These are phyloP conservation scores for Alternaria brassicicola DNA, from an alignment of 2,329 filamentous ascomycete genomes.

Conservation along the genomic window DNA sequence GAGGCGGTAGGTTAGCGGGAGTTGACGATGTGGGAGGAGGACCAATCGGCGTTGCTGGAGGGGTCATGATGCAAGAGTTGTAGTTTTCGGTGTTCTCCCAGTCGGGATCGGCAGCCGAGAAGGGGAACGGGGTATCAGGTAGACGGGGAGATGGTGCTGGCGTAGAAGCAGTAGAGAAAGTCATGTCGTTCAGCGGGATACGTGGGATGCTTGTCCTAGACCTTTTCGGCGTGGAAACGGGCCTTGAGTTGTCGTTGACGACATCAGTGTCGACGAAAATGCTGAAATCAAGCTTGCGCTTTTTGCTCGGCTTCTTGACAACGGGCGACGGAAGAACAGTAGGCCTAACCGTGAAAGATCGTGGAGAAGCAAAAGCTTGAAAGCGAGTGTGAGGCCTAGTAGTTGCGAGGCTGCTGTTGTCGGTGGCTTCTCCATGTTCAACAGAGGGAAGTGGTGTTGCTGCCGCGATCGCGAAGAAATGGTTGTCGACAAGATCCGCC, in stretches of 20 bases:
- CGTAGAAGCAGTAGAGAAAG: slow-evolving; percentile 13
- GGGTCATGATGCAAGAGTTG: neutral
- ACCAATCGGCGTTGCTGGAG: neutral
- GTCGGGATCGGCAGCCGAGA: slow-evolving; percentile 15
- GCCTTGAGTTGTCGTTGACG: neutral
- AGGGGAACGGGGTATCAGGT: slow-evolving; percentile 15
- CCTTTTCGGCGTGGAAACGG: slow-evolving; percentile 10
- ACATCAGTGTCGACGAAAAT: slow-evolving; percentile 20
- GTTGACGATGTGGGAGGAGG: slow-evolving; percentile 1
- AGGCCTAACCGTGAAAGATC: neutral
- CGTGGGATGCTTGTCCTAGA: slow-evolving; percentile 9
- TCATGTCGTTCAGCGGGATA: slow-evolving; percentile 11
- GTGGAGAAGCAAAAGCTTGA: neutral
- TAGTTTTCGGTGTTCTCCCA: slow-evolving; percentile 32
- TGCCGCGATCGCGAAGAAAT: slow-evolving; percentile 8
- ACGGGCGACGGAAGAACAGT: neutral
- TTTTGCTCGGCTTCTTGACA: slow-evolving; percentile 7
- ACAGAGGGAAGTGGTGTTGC: slow-evolving; percentile 11
- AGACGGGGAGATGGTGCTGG: slow-evolving; percentile 16
- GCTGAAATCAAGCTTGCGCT: slow-evolving; percentile 17
- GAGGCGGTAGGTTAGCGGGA: slow-evolving; percentile 1
- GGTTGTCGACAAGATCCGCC: slow-evolving; percentile 6
- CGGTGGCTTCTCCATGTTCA: neutral
- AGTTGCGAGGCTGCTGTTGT: neutral
- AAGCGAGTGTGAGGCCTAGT: neutral